Evolutionary conservation across 78 protist species (phyloP).

Genomic region (Dictyostelium firmibasis): DNA sequence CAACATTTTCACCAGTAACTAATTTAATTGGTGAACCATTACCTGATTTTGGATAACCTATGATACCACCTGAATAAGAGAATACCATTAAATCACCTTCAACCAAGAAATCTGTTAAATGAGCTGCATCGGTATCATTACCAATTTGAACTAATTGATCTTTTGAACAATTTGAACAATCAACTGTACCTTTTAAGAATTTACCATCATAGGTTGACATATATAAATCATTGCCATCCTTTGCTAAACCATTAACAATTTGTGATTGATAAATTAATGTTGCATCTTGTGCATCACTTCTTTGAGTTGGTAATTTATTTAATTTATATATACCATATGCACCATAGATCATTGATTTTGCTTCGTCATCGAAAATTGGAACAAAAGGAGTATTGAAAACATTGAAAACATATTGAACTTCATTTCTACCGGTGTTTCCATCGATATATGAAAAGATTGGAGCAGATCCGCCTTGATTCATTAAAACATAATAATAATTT

Average conservation of each 20-base stretch:
- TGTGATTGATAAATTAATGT: neutral
- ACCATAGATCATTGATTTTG: neutral
- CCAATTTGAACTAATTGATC: conserved; percentile 12
- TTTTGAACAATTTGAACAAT: conserved; percentile 16
- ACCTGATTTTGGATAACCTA: neutral
- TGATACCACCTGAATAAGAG: conserved; percentile 1
- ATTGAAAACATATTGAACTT: neutral
- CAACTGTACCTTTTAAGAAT: neutral
- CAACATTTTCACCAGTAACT: neutral
- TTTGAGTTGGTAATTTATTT: conserved; percentile 10
- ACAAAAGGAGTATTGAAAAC: conserved; percentile 5
- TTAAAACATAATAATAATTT: neutral
- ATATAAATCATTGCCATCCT: conserved; percentile 10
- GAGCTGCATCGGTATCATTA: neutral
- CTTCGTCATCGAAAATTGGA: neutral
- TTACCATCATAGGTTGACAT: conserved; percentile 32
- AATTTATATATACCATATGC: conserved; percentile 17
- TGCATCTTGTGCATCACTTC: neutral
- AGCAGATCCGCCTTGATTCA: conserved; percentile 12
- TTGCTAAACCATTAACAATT: neutral
- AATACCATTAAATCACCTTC: neutral
- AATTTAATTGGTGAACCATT: neutral
- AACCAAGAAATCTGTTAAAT: neutral
- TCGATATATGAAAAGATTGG: neutral
- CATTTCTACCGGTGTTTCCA: neutral